Base-by-base conservation (phyloP, 2,329 filamentous ascomycete species). In the Arthrinium phaeospermum region DNA sequence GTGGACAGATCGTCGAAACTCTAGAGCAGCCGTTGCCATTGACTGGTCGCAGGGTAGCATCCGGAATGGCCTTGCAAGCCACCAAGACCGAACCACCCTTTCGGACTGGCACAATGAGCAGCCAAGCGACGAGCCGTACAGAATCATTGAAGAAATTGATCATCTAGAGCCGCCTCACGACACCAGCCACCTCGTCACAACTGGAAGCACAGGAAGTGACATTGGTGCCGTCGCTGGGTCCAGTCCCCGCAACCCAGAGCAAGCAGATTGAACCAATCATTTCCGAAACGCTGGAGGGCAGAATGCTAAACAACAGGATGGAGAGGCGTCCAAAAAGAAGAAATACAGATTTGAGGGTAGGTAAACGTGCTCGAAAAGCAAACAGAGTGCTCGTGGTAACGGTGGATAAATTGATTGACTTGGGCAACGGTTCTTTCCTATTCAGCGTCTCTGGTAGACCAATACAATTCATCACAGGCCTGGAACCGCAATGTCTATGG, bases 401-500 rank as follows among this genome's bases (percentile, higher is more conserved):
- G 37, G 41, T 46, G n/a, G 67, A 14, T 47, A 30, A 13, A 68
- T 68, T 68, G 64, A 41, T 47, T 64, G 30, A 64, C 13, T 68
- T 68, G 41, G 57, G 57, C 57, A 46, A 68, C 30, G 6, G 3
- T 24, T 45, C 16, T 44, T 45, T 16, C 46, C 44, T 68, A 47
- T 45, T 68, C 44, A 19, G 19, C 67, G 67, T 68, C 67, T 68
- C 41, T 68, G 67, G 67, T 68, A 68, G 67, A 68, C 41, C 67
- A 68, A 68, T 45, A 47, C 41, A 68, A 30, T 47, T 19, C 30
- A 19, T 41, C 19, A 89, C 79, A 93, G 85, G 37, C 90, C 91
- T 75, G 90, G 86, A 73, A 92, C 87, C 12, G 92, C 91, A 74
- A 87, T 84, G 80, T 95, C 93, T 74, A 93, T 77, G 22, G 92